Evolutionary conservation across 345 rosid genomes (phyloP).

Genomic region (Trapa bicornis): DNA sequence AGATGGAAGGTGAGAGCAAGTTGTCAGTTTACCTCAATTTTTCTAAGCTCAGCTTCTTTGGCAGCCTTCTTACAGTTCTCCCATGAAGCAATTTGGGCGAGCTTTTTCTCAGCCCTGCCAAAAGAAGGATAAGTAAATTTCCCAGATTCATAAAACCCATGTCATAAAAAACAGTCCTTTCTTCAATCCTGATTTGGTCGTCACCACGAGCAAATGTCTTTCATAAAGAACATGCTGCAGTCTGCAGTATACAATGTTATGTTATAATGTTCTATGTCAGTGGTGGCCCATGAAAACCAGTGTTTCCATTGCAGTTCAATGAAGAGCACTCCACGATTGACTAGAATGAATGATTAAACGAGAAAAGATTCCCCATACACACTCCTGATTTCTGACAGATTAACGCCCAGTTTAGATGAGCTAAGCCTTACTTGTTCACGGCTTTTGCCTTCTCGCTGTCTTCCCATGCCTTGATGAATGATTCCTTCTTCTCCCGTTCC

Average conservation of each 20-base stretch:
- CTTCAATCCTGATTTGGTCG: no score
- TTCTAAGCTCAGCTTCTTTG: constrained; percentile 62
- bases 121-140: background rate
- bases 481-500: constrained; percentile 50
- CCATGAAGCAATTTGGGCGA: constrained; percentile 54
- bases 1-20: background rate
- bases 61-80: constrained; percentile 78
- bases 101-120: constrained; percentile 71
- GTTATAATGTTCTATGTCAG: no score
- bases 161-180: no score
- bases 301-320: no score
- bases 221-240: no score
- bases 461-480: constrained; percentile 88
- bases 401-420: background rate
- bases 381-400: background rate
- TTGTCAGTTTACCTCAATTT: constrained; percentile 44
- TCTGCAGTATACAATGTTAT: no score
- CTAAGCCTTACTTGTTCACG: constrained; percentile 49
- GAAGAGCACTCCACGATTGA: no score
- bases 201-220: no score
- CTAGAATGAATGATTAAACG: no score
- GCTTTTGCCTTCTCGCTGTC: constrained; percentile 77
- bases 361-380: background rate
- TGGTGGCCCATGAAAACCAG: no score
- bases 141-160: background rate